phyloP scores from a whole-genome alignment of 176 grass and related monocot genomes.

The Ensete glaucum region DNA sequence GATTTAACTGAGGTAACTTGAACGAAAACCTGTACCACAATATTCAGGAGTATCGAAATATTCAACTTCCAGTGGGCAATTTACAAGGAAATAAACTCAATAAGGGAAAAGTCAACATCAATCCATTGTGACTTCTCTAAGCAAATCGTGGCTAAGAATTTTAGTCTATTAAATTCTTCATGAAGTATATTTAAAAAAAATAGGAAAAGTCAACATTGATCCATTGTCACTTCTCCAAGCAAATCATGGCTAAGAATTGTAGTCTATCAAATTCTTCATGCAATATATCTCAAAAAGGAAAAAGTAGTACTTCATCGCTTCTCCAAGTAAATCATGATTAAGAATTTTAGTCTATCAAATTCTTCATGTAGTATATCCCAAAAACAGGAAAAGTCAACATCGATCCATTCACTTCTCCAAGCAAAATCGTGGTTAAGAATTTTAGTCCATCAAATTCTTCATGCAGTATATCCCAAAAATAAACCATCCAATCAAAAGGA shows the following conservation, averaged over 20 bases:
- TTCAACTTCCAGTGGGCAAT: too few species aligned
- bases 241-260: neutral
- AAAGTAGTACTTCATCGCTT: too few species aligned
- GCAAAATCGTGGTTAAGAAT: neutral
- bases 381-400: slow-evolving; percentile 23
- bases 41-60: too few species aligned
- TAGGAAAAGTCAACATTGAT: neutral
- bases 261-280: slow-evolving; percentile 47
- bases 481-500: slow-evolving; percentile 78
- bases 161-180: slow-evolving; percentile 48
- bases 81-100: too few species aligned
- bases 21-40: too few species aligned
- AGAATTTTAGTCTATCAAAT: slow-evolving; percentile 40
- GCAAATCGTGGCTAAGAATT: neutral
- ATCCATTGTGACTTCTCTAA: too few species aligned
- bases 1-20: too few species aligned
- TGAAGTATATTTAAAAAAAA: slow-evolving; percentile 51
- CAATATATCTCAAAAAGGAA: slow-evolving; percentile 54
- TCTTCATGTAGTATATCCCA: slow-evolving; percentile 49
- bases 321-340: too few species aligned
- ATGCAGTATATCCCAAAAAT: slow-evolving; percentile 54
- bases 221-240: too few species aligned
- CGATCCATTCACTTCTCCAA: too few species aligned
- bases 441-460: slow-evolving; percentile 53
- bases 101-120: neutral